A percentile compares a stretch with the other conserved stretches of the same genome.
Evolutionary conservation across 2,329 filamentous ascomycete genomes (phyloP).

Genomic region (Fusarium udum): DNA sequence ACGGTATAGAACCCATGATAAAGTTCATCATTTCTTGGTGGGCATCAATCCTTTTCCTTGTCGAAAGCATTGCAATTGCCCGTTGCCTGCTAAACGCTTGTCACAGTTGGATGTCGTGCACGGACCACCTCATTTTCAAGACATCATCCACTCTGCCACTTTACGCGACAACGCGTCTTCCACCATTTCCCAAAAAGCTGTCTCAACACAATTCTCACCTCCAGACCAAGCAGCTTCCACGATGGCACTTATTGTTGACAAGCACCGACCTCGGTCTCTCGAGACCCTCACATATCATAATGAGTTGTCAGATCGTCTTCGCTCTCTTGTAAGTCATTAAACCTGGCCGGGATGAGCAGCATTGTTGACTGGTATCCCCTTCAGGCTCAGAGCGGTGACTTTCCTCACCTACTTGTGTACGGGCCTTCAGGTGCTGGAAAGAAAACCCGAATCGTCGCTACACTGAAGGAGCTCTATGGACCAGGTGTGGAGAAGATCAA

Average conservation of each 20-base stretch:
- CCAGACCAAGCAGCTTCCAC: constrained; percentile 26
- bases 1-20: background rate
- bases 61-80: background rate
- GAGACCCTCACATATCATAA: constrained; percentile 86
- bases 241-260: constrained; percentile 78
- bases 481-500: constrained; percentile 99
- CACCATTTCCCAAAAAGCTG: constrained; percentile 36
- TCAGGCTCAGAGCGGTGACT: constrained; percentile 95
- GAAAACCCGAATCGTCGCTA: constrained; percentile 96
- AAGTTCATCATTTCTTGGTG: background rate
- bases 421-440: constrained; percentile 96
- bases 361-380: constrained; percentile 12
- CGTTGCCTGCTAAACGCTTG: constrained; percentile 30
- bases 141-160: constrained; percentile 51
- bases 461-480: constrained; percentile 92
- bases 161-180: constrained; percentile 53
- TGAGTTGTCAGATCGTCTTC: constrained; percentile 86
- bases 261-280: constrained; percentile 77
- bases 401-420: constrained; percentile 96
- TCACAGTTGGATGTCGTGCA: constrained; percentile 13
- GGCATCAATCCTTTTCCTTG: background rate
- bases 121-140: constrained; percentile 31
- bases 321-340: constrained; percentile 81
- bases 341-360: background rate
- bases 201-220: constrained; percentile 22